Conservation (phyloP, 352 stramenopile species). For the Phytopythium delawarense region DNA sequence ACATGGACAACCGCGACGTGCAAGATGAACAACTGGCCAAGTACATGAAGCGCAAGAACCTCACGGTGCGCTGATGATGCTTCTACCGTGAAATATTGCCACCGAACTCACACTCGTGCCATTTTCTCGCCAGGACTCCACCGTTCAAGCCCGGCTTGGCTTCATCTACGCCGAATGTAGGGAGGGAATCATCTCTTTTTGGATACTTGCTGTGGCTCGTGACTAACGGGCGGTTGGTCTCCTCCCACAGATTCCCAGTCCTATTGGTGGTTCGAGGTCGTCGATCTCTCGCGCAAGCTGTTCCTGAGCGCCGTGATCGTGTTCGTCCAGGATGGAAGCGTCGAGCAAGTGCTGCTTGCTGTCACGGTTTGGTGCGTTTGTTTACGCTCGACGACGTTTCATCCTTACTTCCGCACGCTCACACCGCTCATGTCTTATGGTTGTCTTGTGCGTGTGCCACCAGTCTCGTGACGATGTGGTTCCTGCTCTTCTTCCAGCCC, state of each 20-base stretch:
- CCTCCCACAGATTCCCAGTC: constrained; percentile 38
- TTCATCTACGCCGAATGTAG: constrained; percentile 82
- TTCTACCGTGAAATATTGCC: background rate
- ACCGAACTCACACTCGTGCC: background rate
- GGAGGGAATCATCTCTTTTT: constrained; percentile 3
- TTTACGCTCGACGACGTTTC: background rate
- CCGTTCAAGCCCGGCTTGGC: constrained; percentile 53
- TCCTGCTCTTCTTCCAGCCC: constrained; percentile 71
- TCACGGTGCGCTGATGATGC: constrained; percentile 26
- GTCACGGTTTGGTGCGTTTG: constrained; percentile 51
- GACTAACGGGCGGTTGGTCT: background rate
- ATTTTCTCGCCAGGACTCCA: constrained; percentile 39
- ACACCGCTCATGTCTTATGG: constrained; percentile 2
- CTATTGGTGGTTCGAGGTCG: constrained; percentile 83
- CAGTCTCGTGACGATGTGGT: constrained; percentile 71
- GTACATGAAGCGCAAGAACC: constrained; percentile 76
- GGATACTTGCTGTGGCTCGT: background rate
- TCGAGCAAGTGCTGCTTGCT: constrained; percentile 63
- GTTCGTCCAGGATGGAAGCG: constrained; percentile 66
- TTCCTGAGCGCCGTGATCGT: constrained; percentile 71
- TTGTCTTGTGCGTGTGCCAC: background rate
- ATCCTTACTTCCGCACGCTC: background rate
- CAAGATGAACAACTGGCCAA: constrained; percentile 62
- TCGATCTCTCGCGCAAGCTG: constrained; percentile 74
- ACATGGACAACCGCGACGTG: constrained; percentile 56